These are phyloP conservation scores for Ascochyta clinopodiicola DNA, from an alignment of 2,329 filamentous ascomycete species.

Conservation along the genomic window DNA sequence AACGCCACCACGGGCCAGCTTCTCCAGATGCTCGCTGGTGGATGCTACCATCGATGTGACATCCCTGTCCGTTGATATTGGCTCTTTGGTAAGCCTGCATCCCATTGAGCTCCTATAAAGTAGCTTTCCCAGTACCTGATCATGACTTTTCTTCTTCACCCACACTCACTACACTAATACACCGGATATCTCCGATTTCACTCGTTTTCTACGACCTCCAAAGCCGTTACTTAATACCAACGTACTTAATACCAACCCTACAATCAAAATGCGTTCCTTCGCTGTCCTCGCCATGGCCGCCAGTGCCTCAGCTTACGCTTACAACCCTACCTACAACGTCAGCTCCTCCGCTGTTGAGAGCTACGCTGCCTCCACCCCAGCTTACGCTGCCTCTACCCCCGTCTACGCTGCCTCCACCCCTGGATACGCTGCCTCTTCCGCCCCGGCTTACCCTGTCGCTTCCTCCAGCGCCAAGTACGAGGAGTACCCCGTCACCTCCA, in stretches of 20 bases:
- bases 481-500: slow-evolving; percentile 16
- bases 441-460: slow-evolving; percentile 9
- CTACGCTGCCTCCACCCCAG: slow-evolving; percentile 4
- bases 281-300: slow-evolving; percentile 33
- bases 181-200: slow-evolving; percentile 51
- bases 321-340: slow-evolving; percentile 26
- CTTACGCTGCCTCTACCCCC: slow-evolving; percentile 20
- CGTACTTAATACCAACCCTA: slow-evolving; percentile 40
- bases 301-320: slow-evolving; percentile 2
- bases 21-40: slow-evolving; percentile 30
- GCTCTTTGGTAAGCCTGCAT: slow-evolving; percentile 34
- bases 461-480: slow-evolving; percentile 12
- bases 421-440: slow-evolving; percentile 19
- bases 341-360: slow-evolving; percentile 21
- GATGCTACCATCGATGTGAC: slow-evolving; percentile 33
- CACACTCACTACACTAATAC: slow-evolving; percentile 47
- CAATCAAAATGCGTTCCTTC: slow-evolving; percentile 51
- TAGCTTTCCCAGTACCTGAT: slow-evolving; percentile 27
- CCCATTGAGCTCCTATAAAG: slow-evolving; percentile 43
- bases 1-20: slow-evolving; percentile 37
- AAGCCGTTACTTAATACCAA: slow-evolving; percentile 41
- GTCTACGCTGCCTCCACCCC: slow-evolving; percentile 6
- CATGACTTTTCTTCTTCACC: slow-evolving; percentile 42
- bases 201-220: slow-evolving; percentile 46
- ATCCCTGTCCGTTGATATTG: slow-evolving; percentile 33